Evolutionary conservation across 2,329 filamentous ascomycete genomes (phyloP), one percentile per base, ranked within the genome.

Genomic region (Ascochyta viciae-villosae): DNA sequence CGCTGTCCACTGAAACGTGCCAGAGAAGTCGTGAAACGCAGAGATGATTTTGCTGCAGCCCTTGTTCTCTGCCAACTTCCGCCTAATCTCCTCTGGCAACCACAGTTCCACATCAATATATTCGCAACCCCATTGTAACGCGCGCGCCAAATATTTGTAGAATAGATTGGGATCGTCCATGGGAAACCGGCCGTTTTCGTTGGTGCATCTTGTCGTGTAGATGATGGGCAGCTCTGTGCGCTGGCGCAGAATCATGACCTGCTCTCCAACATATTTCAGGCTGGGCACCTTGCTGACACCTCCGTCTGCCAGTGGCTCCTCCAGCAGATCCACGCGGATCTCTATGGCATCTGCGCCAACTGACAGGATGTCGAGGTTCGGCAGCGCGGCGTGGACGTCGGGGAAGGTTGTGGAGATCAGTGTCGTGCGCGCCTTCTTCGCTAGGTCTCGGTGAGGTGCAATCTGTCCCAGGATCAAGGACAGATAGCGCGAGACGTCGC

Each of bases 91-190:
- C 71, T 93, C 90, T 1, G 91, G 91, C 34, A 96, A 82, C 90
- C 91, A 95, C 35, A 96, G 78, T 78, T 96, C 91, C 48, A 96
- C 91, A 68, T 96, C 91, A 60, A 96, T 89, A 71, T 96, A 96
- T 74, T 96, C 91, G 56, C 92, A 89, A 1, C 92, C 91, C 90
- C 91, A 96, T 70, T 95, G 89, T 50, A 95, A 90, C 3, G 92
- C 91, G 33, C 89, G 86, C 67, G 88, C 88, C n/a, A 96, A 83
- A 68, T 95, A 94, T 56, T 87, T 83, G 75, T 90, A 91, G 73
- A 89, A 94, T 39, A 95, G 73, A 13, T 82, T 80, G 0, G 90
- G 89, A 51, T 92, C 85, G 37, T 91, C 87, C 89, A 93, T 93
- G 0, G 91, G 91, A 60, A 95, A 96, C 23, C 87, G 87, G 29